Evolutionary conservation across 495 filamentous ascomycete species (phyloP).

Genomic region (Xylaria castorea): DNA sequence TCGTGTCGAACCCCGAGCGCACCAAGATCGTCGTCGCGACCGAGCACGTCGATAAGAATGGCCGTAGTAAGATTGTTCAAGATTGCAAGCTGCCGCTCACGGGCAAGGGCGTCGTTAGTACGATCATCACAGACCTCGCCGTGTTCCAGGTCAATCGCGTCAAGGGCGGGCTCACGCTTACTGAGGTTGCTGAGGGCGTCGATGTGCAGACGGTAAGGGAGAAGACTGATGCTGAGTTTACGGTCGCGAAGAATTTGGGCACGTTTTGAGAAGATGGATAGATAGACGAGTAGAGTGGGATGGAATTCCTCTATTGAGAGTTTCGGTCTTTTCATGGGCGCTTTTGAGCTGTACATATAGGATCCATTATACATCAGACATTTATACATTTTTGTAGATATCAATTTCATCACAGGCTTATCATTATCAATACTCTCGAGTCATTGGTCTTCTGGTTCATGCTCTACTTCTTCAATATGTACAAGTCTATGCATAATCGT

Average conservation of each 20-base stretch:
- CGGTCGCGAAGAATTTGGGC: slow-evolving; percentile 54
- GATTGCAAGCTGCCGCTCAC: slow-evolving; percentile 63
- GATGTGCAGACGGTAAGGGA: slow-evolving; percentile 59
- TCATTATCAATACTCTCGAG: not conserved
- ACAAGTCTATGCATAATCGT: slow-evolving; percentile 23
- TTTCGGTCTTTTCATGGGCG: not conserved
- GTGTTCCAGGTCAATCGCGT: slow-evolving; percentile 65
- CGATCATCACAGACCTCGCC: slow-evolving; percentile 65
- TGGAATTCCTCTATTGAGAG: not conserved
- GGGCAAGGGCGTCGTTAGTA: slow-evolving; percentile 58
- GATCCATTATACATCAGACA: not conserved
- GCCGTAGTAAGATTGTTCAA: slow-evolving; percentile 64
- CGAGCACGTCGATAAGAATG: slow-evolving; percentile 68
- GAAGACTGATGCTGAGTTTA: slow-evolving; percentile 63
- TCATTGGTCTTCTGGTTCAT: not conserved
- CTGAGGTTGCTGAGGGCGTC: slow-evolving; percentile 62
- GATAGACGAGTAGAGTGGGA: not conserved
- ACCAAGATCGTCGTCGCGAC: slow-evolving; percentile 69
- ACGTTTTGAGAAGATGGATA: slow-evolving; percentile 42
- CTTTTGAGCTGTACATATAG: slow-evolving; percentile 7
- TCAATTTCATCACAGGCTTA: not conserved
- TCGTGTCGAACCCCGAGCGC: slow-evolving; percentile 63
- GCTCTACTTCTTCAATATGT: slow-evolving; percentile 24
- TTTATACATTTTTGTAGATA: not conserved
- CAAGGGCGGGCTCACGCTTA: slow-evolving; percentile 56